phyloP scores from a whole-genome alignment of 495 filamentous ascomycete species.

The Evansstolkia leycettana region DNA sequence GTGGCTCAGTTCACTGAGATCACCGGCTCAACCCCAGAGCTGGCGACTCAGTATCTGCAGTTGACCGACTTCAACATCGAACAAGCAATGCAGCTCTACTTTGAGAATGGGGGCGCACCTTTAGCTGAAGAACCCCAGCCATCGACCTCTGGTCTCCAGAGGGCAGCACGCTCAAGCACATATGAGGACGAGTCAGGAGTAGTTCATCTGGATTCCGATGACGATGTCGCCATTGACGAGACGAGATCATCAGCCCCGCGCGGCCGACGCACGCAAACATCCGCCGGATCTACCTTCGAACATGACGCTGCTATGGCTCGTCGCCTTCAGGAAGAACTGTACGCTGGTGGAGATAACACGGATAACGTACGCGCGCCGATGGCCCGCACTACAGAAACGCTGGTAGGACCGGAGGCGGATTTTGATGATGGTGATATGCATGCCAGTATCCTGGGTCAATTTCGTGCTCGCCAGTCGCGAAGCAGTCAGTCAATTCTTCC shows the following conservation, averaged over 20 bases:
- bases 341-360: slow-evolving; percentile 40
- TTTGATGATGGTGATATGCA: slow-evolving; percentile 47
- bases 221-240: slow-evolving; percentile 26
- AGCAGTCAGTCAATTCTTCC: slow-evolving; percentile 25
- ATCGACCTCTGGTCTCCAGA: slow-evolving; percentile 17
- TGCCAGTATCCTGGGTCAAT: slow-evolving; percentile 52
- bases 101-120: slow-evolving; percentile 57
- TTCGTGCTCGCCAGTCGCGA: slow-evolving; percentile 41
- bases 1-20: slow-evolving; percentile 45
- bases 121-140: slow-evolving; percentile 27
- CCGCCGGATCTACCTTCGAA: slow-evolving; percentile 37
- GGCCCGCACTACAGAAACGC: slow-evolving; percentile 78
- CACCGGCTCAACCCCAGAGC: slow-evolving; percentile 49
- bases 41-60: slow-evolving; percentile 67
- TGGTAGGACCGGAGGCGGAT: slow-evolving; percentile 61
- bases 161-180: slow-evolving; percentile 8
- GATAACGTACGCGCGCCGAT: slow-evolving; percentile 81
- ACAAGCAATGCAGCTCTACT: slow-evolving; percentile 83
- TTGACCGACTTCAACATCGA: slow-evolving; percentile 70
- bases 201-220: slow-evolving; percentile 61
- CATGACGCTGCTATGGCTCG: slow-evolving; percentile 92
- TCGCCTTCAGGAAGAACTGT: slow-evolving; percentile 84
- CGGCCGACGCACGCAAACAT: slow-evolving; percentile 2
- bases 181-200: slow-evolving; percentile 46
- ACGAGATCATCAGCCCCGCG: slow-evolving; percentile 13